A percentile compares a stretch with the other conserved stretches of the same genome.
Evolutionary conservation across 2,329 filamentous ascomycete genomes (phyloP).

Genomic region (Penicillium fuscoglaucum): DNA sequence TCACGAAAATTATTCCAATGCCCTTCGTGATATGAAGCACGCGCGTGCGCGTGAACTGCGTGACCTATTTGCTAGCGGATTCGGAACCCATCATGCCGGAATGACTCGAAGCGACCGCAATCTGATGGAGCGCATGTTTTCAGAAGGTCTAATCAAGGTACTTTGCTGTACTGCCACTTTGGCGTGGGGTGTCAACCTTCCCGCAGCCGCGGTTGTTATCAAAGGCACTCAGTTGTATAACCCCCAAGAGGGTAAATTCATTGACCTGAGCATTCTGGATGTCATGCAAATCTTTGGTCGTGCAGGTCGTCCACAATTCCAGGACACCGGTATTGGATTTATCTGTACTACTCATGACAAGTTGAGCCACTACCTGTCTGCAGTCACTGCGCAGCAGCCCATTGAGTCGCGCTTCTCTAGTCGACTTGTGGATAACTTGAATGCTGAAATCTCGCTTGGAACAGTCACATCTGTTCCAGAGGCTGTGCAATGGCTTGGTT

Average conservation of each 20-base stretch:
- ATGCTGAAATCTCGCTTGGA: constrained; percentile 88
- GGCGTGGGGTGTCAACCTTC: constrained; percentile 98
- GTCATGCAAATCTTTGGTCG: constrained; percentile 98
- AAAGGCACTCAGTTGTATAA: constrained; percentile 98
- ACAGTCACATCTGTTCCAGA: constrained; percentile 94
- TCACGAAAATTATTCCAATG: constrained; percentile 77
- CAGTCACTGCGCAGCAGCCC: constrained; percentile 91
- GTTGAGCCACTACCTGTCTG: constrained; percentile 83
- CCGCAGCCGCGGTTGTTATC: constrained; percentile 93
- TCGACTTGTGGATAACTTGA: constrained; percentile 93
- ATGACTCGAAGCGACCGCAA: constrained; percentile 95
- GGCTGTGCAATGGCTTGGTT: constrained; percentile 95
- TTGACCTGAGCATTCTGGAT: constrained; percentile 93
- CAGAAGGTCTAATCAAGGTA: constrained; percentile 89
- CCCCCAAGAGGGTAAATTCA: constrained; percentile 92
- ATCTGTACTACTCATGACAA: constrained; percentile 97
- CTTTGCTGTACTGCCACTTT: constrained; percentile 97
- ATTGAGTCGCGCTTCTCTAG: constrained; percentile 96
- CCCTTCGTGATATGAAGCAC: constrained; percentile 78
- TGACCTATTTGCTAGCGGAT: constrained; percentile 83
- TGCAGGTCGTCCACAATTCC: constrained; percentile 95
- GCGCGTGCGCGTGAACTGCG: constrained; percentile 84
- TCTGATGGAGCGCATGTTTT: constrained; percentile 89
- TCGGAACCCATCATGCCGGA: constrained; percentile 94
- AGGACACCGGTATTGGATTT: constrained; percentile 96